phyloP scores from a whole-genome alignment of 495 filamentous ascomycete species.

The Hypoxylon trugodes region DNA sequence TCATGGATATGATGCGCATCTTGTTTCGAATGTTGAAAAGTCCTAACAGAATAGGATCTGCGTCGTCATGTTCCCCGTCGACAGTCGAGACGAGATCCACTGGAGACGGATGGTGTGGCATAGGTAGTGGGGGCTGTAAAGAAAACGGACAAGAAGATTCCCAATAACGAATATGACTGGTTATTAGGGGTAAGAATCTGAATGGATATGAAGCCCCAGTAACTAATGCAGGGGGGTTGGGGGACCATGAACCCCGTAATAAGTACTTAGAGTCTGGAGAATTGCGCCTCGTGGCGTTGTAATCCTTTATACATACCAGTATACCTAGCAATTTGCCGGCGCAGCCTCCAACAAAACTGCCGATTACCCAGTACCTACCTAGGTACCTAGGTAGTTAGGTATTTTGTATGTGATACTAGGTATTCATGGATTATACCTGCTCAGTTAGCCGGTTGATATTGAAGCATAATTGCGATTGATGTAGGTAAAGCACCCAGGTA shows the following conservation, averaged over 20 bases:
- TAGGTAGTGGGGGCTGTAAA: slow-evolving; percentile 25
- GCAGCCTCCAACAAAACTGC: slow-evolving; percentile 11
- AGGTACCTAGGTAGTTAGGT: not conserved
- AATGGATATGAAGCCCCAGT: slow-evolving; percentile 24
- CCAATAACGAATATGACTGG: slow-evolving; percentile 22
- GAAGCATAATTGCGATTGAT: too few relatives aligned
- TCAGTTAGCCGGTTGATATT: too few relatives aligned
- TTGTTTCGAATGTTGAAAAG: slow-evolving; percentile 31
- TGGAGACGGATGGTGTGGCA: slow-evolving; percentile 36
- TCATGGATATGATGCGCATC: slow-evolving; percentile 34
- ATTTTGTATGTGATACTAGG: too few relatives aligned
- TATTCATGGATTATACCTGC: too few relatives aligned
- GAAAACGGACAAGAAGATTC: slow-evolving; percentile 9
- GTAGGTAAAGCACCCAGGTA: too few relatives aligned
- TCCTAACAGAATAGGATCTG: slow-evolving; percentile 28
- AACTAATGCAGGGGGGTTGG: slow-evolving; percentile 42
- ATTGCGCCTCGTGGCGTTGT: slow-evolving; percentile 15
- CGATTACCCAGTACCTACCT: slow-evolving; percentile 5
- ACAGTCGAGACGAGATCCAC: slow-evolving; percentile 35
- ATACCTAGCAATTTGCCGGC: not conserved
- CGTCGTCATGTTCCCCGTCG: slow-evolving; percentile 37
- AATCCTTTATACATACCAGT: too few relatives aligned
- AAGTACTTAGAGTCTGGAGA: slow-evolving; percentile 28
- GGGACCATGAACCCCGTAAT: slow-evolving; percentile 12
- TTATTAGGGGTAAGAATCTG: slow-evolving; percentile 3